Percentiles rank a stretch among this genome's conserved stretches.
Evolutionary conservation across 176 grass and related monocot genomes (phyloP).

Genomic region (Triticum dicoccoides): DNA sequence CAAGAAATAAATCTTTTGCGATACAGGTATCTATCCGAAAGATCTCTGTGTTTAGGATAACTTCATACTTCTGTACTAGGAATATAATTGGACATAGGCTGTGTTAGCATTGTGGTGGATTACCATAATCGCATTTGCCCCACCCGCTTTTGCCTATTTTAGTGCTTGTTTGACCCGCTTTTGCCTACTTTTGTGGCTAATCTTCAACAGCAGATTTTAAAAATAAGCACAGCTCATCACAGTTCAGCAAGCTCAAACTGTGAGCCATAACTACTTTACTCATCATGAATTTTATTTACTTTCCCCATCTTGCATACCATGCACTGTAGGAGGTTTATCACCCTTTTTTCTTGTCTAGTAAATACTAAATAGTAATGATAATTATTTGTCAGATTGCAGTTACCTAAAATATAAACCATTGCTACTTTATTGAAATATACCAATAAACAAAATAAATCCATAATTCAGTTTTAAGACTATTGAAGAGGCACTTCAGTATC

Average conservation of each 20-base stretch:
- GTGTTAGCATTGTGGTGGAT: background rate
- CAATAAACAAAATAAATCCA: background rate
- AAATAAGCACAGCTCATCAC: background rate
- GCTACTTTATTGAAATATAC: background rate
- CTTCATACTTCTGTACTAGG: background rate
- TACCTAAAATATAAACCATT: background rate
- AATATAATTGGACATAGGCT: background rate
- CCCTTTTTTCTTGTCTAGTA: background rate
- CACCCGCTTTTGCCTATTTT: background rate
- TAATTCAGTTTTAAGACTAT: background rate
- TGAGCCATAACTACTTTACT: background rate
- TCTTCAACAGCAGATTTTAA: background rate
- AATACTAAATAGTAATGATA: background rate
- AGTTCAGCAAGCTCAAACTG: background rate
- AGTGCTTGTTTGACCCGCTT: background rate
- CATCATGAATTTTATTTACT: background rate
- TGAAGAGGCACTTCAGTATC: slow-evolving; percentile 3
- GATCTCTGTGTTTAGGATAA: slow-evolving; percentile 4
- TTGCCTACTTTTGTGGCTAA: background rate
- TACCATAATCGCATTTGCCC: background rate
- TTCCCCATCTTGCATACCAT: background rate
- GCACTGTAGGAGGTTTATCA: background rate
- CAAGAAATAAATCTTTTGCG: background rate
- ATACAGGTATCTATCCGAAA: background rate
- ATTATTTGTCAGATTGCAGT: background rate